These are phyloP conservation scores for Lactarius vividus DNA, from an alignment of 768 basidiomycete genomes.

Conservation along the genomic window DNA sequence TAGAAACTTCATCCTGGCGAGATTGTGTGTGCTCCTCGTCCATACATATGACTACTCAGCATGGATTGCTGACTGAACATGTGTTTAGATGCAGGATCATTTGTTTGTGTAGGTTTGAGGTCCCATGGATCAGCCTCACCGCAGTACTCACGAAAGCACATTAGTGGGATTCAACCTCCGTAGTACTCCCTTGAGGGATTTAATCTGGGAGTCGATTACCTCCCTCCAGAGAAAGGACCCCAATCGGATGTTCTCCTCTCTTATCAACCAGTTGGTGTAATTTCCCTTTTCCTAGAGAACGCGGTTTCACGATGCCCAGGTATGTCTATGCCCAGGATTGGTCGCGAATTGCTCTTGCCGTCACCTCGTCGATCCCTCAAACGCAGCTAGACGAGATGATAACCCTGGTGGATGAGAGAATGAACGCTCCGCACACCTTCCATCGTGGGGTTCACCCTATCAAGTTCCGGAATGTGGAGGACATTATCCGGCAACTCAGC, in stretches of 20 bases:
- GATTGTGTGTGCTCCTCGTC: conserved; percentile 14
- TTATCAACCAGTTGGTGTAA: conserved; percentile 4
- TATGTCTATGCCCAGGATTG: conserved; percentile 17
- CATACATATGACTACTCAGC: background rate
- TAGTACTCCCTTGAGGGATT: background rate
- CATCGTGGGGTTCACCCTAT: background rate
- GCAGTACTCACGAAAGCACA: background rate
- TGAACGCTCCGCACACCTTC: background rate
- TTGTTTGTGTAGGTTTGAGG: conserved; percentile 14
- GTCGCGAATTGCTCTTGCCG: background rate
- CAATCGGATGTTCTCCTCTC: conserved; percentile 4
- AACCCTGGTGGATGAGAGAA: conserved; percentile 4
- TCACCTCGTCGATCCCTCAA: conserved; percentile 14
- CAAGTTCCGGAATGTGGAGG: conserved; percentile 12
- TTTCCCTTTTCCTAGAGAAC: background rate
- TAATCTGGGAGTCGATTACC: conserved; percentile 5
- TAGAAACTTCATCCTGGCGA: conserved; percentile 14
- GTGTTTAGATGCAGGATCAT: conserved; percentile 11
- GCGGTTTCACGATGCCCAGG: conserved; percentile 1
- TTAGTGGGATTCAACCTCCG: conserved; percentile 14
- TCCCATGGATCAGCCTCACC: background rate
- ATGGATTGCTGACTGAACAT: background rate
- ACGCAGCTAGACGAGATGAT: conserved; percentile 23
- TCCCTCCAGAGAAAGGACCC: conserved; percentile 14
- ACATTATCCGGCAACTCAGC: conserved; percentile 18